Evolutionary conservation across 345 rosid genomes (phyloP), one percentile per base, ranked within the genome.

Genomic region (Eucalyptus dawsonii): DNA sequence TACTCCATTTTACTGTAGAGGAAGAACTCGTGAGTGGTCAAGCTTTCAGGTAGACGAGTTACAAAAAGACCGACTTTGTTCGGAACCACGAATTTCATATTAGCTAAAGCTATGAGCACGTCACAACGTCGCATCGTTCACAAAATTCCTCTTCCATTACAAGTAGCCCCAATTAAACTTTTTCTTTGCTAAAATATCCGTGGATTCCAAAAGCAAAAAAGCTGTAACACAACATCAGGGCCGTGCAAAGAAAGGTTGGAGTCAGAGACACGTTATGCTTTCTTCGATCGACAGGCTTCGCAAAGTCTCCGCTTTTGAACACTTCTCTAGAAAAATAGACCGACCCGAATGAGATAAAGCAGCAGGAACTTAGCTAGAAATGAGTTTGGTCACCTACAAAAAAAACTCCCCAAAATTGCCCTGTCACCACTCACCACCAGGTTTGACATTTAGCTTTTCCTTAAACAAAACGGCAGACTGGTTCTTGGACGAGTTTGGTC

Each of bases 401-500:
- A 49, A 49, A 62, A 89, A 34, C 17, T 53, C 56, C 11, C 31
- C n/a, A 15, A 21, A 47, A 17, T 37, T 37, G 83, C 27, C 45
- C 83, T 2, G 83, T 21, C 83, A 9, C 42, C 86, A 76, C 40
- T 51, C 88, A 7, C 87, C 53, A 13, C 87, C 60, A 87, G 85
- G 31, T 65, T 56, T 51, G 67, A 88, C 27, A 62, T 80, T 87
- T 67, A 15, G 37, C 54, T 37, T 50, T 86, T 49, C 54, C 54
- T 49, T 37, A n/a, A 53, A 31, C 53, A 47, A 76, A 87, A 62
- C 24, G 45, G 45, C 22, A 88, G 88, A 21, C 83, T 2, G 14
- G 27, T 37, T 37, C 27, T 90, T 88, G 92, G 91, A 90, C 87
- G 88, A 92, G 91, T 93, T 88, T 89, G 96, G 92, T 93, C 93